Percentiles rank a stretch among this genome's conserved stretches.
Conservation (phyloP, 495 filamentous ascomycete species). For the Echria macrotheca region DNA sequence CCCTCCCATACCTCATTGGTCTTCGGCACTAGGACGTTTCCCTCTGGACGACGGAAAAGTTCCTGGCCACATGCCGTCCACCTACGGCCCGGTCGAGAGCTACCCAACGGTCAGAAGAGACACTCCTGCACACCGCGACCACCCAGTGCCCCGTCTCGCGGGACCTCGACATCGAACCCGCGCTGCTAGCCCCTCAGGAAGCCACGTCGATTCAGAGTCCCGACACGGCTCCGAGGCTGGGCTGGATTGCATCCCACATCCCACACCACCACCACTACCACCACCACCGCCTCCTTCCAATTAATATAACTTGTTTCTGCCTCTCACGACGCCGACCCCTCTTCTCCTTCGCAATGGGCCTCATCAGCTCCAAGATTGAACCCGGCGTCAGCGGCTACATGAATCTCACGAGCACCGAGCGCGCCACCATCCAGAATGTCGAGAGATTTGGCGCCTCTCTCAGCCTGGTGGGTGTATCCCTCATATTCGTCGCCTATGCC, state of each 20-base stretch:
- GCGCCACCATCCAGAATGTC: constrained; percentile 31
- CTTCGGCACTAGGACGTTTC: neutral
- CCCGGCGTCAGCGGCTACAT: constrained; percentile 24
- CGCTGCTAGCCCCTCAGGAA: constrained; percentile 2
- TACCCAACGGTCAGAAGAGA: constrained; percentile 16
- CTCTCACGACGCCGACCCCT: constrained; percentile 10
- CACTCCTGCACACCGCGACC: constrained; percentile 10
- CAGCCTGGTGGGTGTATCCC: constrained; percentile 60
- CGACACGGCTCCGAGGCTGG: constrained; percentile 7
- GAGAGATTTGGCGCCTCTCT: constrained; percentile 49
- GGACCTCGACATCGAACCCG: constrained; percentile 5
- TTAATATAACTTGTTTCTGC: constrained; percentile 18
- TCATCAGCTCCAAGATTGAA: constrained; percentile 5
- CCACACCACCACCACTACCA: no score
- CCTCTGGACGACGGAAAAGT: neutral
- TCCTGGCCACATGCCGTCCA: constrained; percentile 7
- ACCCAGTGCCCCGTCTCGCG: constrained; percentile 13
- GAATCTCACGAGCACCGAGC: constrained; percentile 26
- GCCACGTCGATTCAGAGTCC: constrained; percentile 18
- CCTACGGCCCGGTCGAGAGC: constrained; percentile 3
- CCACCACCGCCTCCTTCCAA: no score
- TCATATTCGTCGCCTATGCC: constrained; percentile 68
- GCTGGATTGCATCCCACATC: constrained; percentile 11
- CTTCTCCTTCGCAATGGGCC: constrained; percentile 15
- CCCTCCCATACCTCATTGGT: neutral